Evolutionary conservation across 345 rosid genomes (phyloP).

Genomic region (Odontarrhena argentea): DNA sequence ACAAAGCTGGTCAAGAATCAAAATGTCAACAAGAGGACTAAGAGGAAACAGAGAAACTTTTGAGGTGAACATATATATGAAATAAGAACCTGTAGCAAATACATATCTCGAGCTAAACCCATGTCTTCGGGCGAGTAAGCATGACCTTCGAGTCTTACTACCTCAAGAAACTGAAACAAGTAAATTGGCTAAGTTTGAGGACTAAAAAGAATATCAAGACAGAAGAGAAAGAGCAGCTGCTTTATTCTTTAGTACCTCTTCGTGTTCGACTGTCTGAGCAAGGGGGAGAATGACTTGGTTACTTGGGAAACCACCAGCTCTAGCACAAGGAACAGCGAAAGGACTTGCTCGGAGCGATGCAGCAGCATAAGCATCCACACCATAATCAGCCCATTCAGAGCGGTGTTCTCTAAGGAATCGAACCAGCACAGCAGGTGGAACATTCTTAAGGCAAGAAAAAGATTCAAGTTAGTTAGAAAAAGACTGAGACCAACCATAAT

Average conservation of each 20-base stretch:
- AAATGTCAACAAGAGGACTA: constrained; percentile 3
- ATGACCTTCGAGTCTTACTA: constrained; percentile 87
- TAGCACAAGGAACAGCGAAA: constrained; percentile 79
- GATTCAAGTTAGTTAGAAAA: constrained; percentile 25
- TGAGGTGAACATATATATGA: not conserved
- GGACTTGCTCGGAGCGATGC: constrained; percentile 82
- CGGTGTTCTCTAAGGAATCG: constrained; percentile 97
- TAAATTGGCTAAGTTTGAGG: constrained; percentile 1
- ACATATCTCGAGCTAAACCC: constrained; percentile 89
- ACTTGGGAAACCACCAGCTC: constrained; percentile 90
- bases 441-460: constrained; percentile 53
- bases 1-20: constrained; percentile 61
- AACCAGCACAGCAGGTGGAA: constrained; percentile 85
- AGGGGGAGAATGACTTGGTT: constrained; percentile 91
- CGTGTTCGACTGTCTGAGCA: constrained; percentile 90
- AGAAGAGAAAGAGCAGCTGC: not conserved
- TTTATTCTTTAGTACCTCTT: constrained; percentile 60
- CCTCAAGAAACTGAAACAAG: constrained; percentile 72
- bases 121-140: constrained; percentile 89
- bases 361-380: constrained; percentile 84
- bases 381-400: constrained; percentile 97
- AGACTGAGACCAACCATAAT: not conserved
- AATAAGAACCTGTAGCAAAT: constrained; percentile 70
- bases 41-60: not conserved
- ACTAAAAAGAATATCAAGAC: not conserved